These are phyloP conservation scores for Trypanosoma brucei DNA, from an alignment of 208 protist genomes.

Conservation along the genomic window DNA sequence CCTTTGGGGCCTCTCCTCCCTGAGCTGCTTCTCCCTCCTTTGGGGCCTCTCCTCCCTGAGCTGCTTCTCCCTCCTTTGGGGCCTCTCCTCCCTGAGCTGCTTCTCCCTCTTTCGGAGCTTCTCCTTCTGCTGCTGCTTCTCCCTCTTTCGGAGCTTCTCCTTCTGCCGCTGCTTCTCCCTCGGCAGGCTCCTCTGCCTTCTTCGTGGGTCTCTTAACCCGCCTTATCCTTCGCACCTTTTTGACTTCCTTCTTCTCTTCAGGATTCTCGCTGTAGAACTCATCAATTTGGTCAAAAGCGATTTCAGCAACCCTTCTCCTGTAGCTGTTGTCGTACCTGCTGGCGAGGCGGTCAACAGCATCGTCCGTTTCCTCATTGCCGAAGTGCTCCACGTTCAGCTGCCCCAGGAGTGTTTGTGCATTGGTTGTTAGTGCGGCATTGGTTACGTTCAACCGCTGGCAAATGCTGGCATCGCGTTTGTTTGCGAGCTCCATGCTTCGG, in stretches of 20 bases:
- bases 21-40: too few species aligned
- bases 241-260: background rate
- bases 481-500: slow-evolving; percentile 41
- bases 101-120: too few species aligned
- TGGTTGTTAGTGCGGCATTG: slow-evolving; percentile 69
- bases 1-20: too few species aligned
- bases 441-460: slow-evolving; percentile 58
- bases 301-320: background rate
- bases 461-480: slow-evolving; percentile 52
- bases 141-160: background rate
- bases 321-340: slow-evolving; percentile 1
- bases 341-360: background rate
- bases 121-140: background rate
- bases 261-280: background rate
- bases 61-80: too few species aligned
- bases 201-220: background rate
- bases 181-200: background rate
- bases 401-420: slow-evolving; percentile 55
- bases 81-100: too few species aligned
- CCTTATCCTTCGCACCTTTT: background rate
- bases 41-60: too few species aligned
- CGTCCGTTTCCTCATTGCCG: slow-evolving; percentile 43
- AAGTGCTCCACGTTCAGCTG: slow-evolving; percentile 82
- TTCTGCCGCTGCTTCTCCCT: background rate
- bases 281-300: background rate